Evolutionary conservation across 352 stramenopile genomes (phyloP).

Genomic region (Globisporangium perplexum): DNA sequence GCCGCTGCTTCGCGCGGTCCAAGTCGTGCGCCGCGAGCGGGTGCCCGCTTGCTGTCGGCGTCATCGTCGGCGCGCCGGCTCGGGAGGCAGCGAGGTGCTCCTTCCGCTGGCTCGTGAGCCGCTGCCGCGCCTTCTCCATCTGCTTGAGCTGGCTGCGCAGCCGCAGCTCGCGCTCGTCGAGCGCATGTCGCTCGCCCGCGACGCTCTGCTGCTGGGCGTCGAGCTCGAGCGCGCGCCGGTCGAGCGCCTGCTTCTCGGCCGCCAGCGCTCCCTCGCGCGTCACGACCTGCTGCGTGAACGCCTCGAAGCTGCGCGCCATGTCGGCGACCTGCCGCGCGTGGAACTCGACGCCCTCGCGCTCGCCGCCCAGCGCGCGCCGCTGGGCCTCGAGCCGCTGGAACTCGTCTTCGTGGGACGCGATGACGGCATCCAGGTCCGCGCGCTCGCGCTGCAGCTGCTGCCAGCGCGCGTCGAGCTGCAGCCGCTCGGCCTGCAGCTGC

Average conservation of each 20-base stretch:
- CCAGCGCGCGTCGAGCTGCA: slow-evolving; percentile 27
- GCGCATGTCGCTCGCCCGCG: slow-evolving; percentile 30
- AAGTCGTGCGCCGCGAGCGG: slow-evolving; percentile 9
- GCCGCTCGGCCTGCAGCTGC: slow-evolving; percentile 22
- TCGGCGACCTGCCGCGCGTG: slow-evolving; percentile 17
- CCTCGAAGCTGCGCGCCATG: slow-evolving; percentile 16
- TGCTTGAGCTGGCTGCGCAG: slow-evolving; percentile 52
- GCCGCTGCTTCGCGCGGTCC: slow-evolving; percentile 11
- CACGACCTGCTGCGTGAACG: slow-evolving; percentile 14
- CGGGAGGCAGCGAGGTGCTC: slow-evolving; percentile 19
- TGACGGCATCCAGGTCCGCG: slow-evolving; percentile 30
- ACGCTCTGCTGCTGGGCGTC: slow-evolving; percentile 23
- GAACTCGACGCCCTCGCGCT: slow-evolving; percentile 15
- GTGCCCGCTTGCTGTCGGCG: no score
- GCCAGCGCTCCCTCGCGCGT: slow-evolving; percentile 9
- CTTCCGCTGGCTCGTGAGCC: slow-evolving; percentile 43
- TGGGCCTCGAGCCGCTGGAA: slow-evolving; percentile 31
- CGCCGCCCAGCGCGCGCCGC: slow-evolving; percentile 24
- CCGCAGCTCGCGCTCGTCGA: slow-evolving; percentile 44
- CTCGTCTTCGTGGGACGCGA: slow-evolving; percentile 41
- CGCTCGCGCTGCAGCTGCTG: slow-evolving; percentile 30
- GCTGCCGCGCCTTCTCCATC: slow-evolving; percentile 34
- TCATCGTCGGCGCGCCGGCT: neutral
- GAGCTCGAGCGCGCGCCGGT: slow-evolving; percentile 2
- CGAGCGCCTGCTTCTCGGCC: neutral